Evolutionary conservation across 805 yeast genomes (phyloP).

Genomic region (Candida golubevii): DNA sequence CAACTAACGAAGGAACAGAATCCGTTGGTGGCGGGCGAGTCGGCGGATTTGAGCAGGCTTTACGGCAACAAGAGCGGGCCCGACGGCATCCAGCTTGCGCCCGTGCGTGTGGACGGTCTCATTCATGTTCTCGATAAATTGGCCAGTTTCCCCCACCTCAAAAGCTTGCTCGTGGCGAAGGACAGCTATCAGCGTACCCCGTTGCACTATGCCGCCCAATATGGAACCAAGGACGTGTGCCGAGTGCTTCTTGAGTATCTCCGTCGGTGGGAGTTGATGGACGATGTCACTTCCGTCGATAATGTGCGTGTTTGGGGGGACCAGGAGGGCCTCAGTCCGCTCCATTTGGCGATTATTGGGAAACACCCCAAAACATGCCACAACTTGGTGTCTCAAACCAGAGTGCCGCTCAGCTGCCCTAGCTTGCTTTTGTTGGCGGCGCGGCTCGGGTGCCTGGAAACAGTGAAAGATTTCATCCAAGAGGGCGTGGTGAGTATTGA

Average conservation of each 20-base stretch:
- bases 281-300: conserved; percentile 48
- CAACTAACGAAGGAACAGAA: conserved; percentile 31
- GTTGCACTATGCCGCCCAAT: conserved; percentile 84
- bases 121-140: conserved; percentile 54
- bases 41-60: conserved; percentile 23
- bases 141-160: conserved; percentile 13
- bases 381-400: conserved; percentile 45
- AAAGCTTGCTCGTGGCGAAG: conserved; percentile 46
- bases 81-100: conserved; percentile 60
- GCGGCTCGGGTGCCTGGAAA: conserved; percentile 55
- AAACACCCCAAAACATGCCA: conserved; percentile 74
- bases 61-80: conserved; percentile 29
- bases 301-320: conserved; percentile 63
- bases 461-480: conserved; percentile 50
- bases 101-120: conserved; percentile 46
- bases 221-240: conserved; percentile 68
- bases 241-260: conserved; percentile 53
- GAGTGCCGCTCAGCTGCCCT: conserved; percentile 45
- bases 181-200: conserved; percentile 84
- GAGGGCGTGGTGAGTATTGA: conserved; percentile 62
- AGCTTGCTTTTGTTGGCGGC: conserved; percentile 63
- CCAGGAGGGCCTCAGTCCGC: conserved; percentile 73
- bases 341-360: conserved; percentile 79
- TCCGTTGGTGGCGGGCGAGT: conserved; percentile 44
- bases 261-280: conserved; percentile 56